These are phyloP conservation scores for Endoconidiophora laricicola DNA, from an alignment of 2,329 filamentous ascomycete genomes.

Conservation along the genomic window DNA sequence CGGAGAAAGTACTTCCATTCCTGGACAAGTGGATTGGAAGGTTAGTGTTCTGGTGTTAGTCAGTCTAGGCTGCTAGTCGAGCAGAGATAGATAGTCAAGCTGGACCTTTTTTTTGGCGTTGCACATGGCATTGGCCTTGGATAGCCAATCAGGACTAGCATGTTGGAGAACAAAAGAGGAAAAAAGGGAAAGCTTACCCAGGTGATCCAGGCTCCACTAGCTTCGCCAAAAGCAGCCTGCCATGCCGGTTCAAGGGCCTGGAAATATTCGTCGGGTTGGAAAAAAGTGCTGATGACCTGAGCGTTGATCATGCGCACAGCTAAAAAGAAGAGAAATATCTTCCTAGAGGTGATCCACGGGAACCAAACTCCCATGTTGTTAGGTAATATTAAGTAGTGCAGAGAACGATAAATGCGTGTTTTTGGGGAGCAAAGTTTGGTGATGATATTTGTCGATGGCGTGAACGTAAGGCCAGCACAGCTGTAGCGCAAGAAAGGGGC, in stretches of 20 bases:
- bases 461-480: not conserved
- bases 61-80: not conserved
- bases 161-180: not conserved
- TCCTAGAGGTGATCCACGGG: not conserved
- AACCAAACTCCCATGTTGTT: not conserved
- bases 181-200: constrained; percentile 45
- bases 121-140: too few species aligned
- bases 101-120: not conserved
- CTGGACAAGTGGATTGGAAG: constrained; percentile 29
- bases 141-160: too few species aligned
- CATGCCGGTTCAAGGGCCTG: constrained; percentile 92
- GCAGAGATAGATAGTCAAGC: not conserved
- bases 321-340: constrained; percentile 29
- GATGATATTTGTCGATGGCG: not conserved
- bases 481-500: not conserved
- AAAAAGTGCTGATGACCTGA: constrained; percentile 68
- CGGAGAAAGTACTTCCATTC: constrained; percentile 85
- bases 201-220: constrained; percentile 78
- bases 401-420: too few species aligned
- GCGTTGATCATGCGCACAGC: constrained; percentile 67
- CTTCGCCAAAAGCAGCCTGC: constrained; percentile 63
- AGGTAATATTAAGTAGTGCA: not conserved
- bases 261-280: constrained; percentile 96
- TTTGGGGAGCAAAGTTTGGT: too few species aligned
- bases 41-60: not conserved